Evolutionary conservation across 768 basidiomycete species (phyloP).

Genomic region (Russula sp.): DNA sequence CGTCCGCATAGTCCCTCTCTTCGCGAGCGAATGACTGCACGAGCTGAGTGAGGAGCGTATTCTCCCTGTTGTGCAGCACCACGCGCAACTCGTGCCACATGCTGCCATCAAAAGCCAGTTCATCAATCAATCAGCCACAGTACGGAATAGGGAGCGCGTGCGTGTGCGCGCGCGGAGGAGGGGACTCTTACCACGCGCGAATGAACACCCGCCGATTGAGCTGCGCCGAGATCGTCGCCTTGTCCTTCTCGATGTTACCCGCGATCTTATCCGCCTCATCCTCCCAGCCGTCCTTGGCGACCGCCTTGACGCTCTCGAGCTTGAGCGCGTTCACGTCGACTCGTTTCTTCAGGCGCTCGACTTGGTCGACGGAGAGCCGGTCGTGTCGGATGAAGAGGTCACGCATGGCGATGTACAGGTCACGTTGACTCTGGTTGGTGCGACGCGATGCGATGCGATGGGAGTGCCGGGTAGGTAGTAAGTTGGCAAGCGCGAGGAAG

Average conservation of each 20-base stretch:
- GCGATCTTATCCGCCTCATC: slow-evolving; percentile 75
- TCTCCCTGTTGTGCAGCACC: slow-evolving; percentile 86
- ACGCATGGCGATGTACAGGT: slow-evolving; percentile 79
- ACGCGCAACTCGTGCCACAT: slow-evolving; percentile 97
- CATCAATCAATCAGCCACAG: neutral
- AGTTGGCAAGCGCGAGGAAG: too few relatives aligned
- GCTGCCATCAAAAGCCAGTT: slow-evolving; percentile 33
- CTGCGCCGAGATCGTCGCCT: slow-evolving; percentile 66
- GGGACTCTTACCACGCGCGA: slow-evolving; percentile 60
- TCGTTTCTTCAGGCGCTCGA: slow-evolving; percentile 81
- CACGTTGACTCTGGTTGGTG: slow-evolving; percentile 55
- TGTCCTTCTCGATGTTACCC: slow-evolving; percentile 74
- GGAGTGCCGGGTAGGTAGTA: too few relatives aligned
- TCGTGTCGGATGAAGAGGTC: slow-evolving; percentile 85
- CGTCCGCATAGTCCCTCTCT: slow-evolving; percentile 62
- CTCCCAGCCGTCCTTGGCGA: slow-evolving; percentile 78
- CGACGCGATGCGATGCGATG: too few relatives aligned
- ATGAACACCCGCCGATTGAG: slow-evolving; percentile 80
- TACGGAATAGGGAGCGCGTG: neutral
- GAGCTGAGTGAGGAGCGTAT: slow-evolving; percentile 65
- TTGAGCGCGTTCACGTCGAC: slow-evolving; percentile 71
- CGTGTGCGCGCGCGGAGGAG: neutral
- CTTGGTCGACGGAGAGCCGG: slow-evolving; percentile 81
- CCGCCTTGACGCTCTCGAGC: slow-evolving; percentile 62
- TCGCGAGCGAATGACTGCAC: slow-evolving; percentile 68